Conservation (phyloP, 768 basidiomycete species). For the Mycena rebaudengoi region DNA sequence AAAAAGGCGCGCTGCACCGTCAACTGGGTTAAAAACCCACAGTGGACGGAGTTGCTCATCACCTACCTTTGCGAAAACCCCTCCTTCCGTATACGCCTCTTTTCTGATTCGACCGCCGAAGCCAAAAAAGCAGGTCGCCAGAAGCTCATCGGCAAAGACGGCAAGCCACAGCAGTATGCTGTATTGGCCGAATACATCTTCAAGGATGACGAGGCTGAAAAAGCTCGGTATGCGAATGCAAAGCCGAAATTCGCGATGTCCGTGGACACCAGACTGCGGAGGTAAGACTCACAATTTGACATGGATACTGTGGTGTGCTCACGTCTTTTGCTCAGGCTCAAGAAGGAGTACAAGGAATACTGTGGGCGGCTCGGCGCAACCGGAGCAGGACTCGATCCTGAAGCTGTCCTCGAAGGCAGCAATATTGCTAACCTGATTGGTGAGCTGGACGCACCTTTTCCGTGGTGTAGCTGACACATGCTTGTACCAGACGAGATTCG, state of each 20-base stretch:
- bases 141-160: not conserved
- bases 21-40: not conserved
- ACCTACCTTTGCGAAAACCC: not conserved
- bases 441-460: not conserved
- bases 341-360: not conserved
- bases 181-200: slow-evolving; percentile 9
- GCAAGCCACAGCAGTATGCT: not conserved
- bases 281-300: not conserved
- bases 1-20: not conserved
- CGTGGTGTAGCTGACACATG: not conserved
- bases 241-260: not conserved
- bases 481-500: not conserved
- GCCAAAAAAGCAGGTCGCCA: not conserved
- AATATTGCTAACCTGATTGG: not conserved
- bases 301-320: not conserved
- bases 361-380: not conserved
- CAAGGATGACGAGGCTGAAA: not conserved
- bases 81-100: slow-evolving; percentile 4
- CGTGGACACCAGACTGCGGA: not conserved
- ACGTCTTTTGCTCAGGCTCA: not conserved
- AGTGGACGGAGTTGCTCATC: not conserved
- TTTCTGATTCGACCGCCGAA: slow-evolving; percentile 4
- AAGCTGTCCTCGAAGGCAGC: not conserved
- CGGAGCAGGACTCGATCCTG: slow-evolving; percentile 5
- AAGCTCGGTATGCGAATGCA: not conserved